These are phyloP conservation scores for Plasmodium falciparum DNA, from an alignment of 169 alveolate species.

Conservation along the genomic window DNA sequence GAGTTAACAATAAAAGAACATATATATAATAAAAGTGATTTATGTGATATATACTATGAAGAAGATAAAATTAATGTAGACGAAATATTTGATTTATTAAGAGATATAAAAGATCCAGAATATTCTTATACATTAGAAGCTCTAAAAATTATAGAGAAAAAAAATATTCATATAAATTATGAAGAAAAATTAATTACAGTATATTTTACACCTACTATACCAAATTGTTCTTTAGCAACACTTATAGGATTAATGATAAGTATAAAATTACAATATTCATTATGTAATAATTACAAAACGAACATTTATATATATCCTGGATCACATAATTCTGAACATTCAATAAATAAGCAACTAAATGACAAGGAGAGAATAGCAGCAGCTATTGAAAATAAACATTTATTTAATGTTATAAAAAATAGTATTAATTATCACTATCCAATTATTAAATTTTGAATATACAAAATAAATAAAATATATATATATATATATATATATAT, in stretches of 20 bases:
- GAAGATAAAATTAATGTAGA: slow-evolving; percentile 76
- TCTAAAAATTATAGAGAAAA: slow-evolving; percentile 93
- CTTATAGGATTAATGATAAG: slow-evolving; percentile 96
- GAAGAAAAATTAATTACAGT: slow-evolving; percentile 88
- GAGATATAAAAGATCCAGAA: slow-evolving; percentile 98
- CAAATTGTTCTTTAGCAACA: slow-evolving; percentile 97
- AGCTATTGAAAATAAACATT: slow-evolving; percentile 94
- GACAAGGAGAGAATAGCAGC: slow-evolving; percentile 98
- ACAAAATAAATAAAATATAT: background rate
- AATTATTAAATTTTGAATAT: slow-evolving; percentile 28
- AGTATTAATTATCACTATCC: slow-evolving; percentile 63
- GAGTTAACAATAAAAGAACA: slow-evolving; percentile 40
- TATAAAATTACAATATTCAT: slow-evolving; percentile 92
- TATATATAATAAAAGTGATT: slow-evolving; percentile 46
- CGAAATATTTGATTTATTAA: slow-evolving; percentile 94
- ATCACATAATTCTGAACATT: slow-evolving; percentile 91
- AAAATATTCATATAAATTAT: slow-evolving; percentile 89
- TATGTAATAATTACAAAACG: slow-evolving; percentile 90
- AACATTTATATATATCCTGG: slow-evolving; percentile 85
- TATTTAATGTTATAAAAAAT: slow-evolving; percentile 86
- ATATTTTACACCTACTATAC: slow-evolving; percentile 97
- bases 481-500: background rate
- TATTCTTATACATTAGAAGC: slow-evolving; percentile 97
- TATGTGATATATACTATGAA: slow-evolving; percentile 59
- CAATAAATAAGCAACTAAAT: slow-evolving; percentile 94